phyloP scores from a whole-genome alignment of 495 filamentous ascomycete species.

The Polyplosphaeria fusca region DNA sequence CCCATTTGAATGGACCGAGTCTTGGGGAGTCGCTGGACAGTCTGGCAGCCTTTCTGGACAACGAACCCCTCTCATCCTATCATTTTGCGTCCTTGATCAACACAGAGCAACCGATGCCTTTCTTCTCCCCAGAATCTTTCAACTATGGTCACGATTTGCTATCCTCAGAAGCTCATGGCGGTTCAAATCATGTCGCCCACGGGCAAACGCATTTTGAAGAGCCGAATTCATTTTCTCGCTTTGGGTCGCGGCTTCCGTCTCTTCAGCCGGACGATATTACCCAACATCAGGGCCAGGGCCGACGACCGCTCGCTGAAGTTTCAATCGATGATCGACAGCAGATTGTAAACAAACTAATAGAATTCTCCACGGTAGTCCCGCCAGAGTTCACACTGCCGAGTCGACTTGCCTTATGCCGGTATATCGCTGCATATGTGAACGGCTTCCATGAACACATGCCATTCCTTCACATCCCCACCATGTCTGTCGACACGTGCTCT shows the following conservation, averaged over 20 bases:
- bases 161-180: constrained; percentile 57
- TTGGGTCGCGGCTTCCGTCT: constrained; percentile 67
- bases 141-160: constrained; percentile 47
- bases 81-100: constrained; percentile 28
- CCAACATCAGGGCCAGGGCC: constrained; percentile 53
- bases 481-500: constrained; percentile 52
- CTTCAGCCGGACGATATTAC: constrained; percentile 56
- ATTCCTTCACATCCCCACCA: constrained; percentile 63
- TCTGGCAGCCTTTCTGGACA: constrained; percentile 21
- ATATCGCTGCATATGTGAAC: constrained; percentile 63
- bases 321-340: constrained; percentile 58
- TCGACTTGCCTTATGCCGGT: constrained; percentile 61
- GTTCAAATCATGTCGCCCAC: constrained; percentile 46
- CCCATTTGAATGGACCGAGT: constrained; percentile 4
- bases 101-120: constrained; percentile 30
- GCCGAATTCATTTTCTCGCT: constrained; percentile 47
- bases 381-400: constrained; percentile 60
- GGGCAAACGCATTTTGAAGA: constrained; percentile 40
- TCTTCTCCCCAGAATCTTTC: constrained; percentile 31
- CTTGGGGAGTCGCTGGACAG: constrained; percentile 25
- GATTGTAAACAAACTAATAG: constrained; percentile 61
- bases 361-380: constrained; percentile 65
- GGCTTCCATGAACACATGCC: constrained; percentile 69
- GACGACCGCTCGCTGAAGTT: constrained; percentile 61
- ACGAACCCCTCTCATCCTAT: constrained; percentile 20